phyloP scores from a whole-genome alignment of 805 yeast species.

The Ogataea zsoltii region DNA sequence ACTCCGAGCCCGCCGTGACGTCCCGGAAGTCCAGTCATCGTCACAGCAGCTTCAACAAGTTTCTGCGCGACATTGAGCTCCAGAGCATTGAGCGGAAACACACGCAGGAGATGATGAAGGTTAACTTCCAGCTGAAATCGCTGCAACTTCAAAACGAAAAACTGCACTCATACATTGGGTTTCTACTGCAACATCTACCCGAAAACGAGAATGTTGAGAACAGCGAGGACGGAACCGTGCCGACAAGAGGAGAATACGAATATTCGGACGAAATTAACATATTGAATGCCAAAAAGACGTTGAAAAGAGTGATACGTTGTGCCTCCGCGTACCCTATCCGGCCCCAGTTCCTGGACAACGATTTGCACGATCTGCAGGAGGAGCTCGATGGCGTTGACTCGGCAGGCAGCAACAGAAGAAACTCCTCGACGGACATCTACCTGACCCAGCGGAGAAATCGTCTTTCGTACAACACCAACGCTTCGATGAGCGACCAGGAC shows the following conservation, averaged over 20 bases:
- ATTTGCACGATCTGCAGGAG: constrained; percentile 1
- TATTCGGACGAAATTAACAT: constrained; percentile 57
- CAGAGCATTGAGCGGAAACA: constrained; percentile 27
- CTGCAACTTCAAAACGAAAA: constrained; percentile 57
- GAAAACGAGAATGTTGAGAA: constrained; percentile 6
- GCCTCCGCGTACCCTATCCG: constrained; percentile 36
- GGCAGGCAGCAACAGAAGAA: constrained; percentile 11
- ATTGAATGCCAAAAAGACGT: constrained; percentile 45
- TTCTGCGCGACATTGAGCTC: constrained; percentile 27
- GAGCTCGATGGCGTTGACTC: constrained; percentile 5
- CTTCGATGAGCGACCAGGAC: constrained; percentile 20
- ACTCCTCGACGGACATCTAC: constrained; percentile 14
- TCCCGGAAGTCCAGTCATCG: constrained; percentile 25
- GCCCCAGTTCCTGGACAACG: constrained; percentile 14
- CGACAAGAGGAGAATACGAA: constrained; percentile 33
- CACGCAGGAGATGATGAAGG: constrained; percentile 50
- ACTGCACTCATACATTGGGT: constrained; percentile 56
- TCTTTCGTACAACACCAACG: constrained; percentile 21
- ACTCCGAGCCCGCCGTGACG: constrained; percentile 1
- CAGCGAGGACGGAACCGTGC: constrained; percentile 25
- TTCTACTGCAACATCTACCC: constrained; percentile 47
- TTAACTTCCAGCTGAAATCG: constrained; percentile 55
- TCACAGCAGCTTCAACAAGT: constrained; percentile 26
- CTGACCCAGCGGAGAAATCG: constrained; percentile 13
- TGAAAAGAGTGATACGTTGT: constrained; percentile 36